Percentiles rank a stretch among this genome's conserved stretches.
phyloP scores from a whole-genome alignment of 2,329 filamentous ascomycete species.

The Pezicula rhizophila region DNA sequence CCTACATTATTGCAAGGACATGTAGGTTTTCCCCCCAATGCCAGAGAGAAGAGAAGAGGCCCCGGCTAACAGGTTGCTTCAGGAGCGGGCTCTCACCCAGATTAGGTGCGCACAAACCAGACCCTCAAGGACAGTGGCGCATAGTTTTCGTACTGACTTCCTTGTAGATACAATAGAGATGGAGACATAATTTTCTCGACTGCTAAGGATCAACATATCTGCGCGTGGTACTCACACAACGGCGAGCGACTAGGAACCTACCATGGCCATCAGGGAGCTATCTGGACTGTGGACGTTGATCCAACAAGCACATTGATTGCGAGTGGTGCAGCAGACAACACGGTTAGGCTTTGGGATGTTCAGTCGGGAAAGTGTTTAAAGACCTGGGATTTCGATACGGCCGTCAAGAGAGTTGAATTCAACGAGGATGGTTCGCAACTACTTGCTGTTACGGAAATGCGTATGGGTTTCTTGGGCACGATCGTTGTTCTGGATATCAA shows the following conservation, averaged over 20 bases:
- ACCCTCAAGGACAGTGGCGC: conserved; percentile 3
- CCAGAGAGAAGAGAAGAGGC: background rate
- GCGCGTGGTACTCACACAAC: conserved; percentile 96
- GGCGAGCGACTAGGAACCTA: conserved; percentile 97
- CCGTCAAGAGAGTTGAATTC: conserved; percentile 97
- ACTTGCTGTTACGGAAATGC: conserved; percentile 95
- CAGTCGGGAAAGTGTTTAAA: conserved; percentile 89
- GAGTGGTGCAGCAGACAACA: conserved; percentile 96
- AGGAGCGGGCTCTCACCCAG: conserved; percentile 91
- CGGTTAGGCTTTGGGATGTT: conserved; percentile 94
- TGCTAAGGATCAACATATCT: conserved; percentile 93
- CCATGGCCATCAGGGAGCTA: conserved; percentile 91
- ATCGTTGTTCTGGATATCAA: conserved; percentile 90
- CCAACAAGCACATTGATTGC: conserved; percentile 87
- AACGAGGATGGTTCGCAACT: conserved; percentile 86
- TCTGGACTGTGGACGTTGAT: conserved; percentile 98
- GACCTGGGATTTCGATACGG: conserved; percentile 95
- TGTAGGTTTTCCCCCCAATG: conserved; percentile 41
- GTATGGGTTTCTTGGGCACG: conserved; percentile 90
- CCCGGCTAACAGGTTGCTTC: conserved; percentile 20
- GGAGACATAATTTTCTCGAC: conserved; percentile 96
- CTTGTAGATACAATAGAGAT: conserved; percentile 75
- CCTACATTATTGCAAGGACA: conserved; percentile 94
- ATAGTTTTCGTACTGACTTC: conserved; percentile 14
- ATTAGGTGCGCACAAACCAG: conserved; percentile 58